Conservation (phyloP, 306 rosid species). For the Prunus persica region DNA sequence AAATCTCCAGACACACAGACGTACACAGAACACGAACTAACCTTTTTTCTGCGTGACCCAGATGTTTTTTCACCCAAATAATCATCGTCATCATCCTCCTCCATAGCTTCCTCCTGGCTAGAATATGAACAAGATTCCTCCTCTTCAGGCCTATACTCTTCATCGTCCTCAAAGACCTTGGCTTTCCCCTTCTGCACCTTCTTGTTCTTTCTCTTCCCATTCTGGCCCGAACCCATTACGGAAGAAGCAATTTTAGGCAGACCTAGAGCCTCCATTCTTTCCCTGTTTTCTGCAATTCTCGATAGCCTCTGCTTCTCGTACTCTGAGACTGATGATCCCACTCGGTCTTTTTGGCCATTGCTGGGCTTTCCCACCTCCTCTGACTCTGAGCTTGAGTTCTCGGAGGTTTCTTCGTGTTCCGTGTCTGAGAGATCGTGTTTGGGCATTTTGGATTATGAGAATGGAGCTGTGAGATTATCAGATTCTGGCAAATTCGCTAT, state of each 20-base stretch:
- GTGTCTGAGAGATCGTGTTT: conserved; percentile 30
- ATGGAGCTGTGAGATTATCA: neutral
- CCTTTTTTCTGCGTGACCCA: conserved; percentile 51
- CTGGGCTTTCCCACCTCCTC: conserved; percentile 24
- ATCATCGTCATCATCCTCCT: conserved; percentile 33
- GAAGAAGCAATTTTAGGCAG: conserved; percentile 57
- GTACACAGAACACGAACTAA: conserved; percentile 1
- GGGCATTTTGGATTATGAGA: conserved; percentile 26
- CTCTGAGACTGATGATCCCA: conserved; percentile 25
- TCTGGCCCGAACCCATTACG: conserved; percentile 34
- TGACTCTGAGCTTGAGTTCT: conserved; percentile 33
- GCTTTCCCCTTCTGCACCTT: conserved; percentile 39
- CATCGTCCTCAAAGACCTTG: conserved; percentile 38
- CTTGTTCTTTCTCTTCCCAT: conserved; percentile 4
- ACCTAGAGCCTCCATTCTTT: conserved; percentile 74
- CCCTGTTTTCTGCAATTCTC: conserved; percentile 75
- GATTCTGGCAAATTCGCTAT: neutral
- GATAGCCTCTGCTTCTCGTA: conserved; percentile 76
- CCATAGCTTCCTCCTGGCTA: conserved; percentile 23
- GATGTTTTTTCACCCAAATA: conserved; percentile 27
- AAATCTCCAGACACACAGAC: neutral
- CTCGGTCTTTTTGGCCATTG: neutral
- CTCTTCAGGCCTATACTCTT: conserved; percentile 62
- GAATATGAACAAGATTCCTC: conserved; percentile 39
- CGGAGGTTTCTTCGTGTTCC: conserved; percentile 28